Conservation (phyloP, 768 basidiomycete species). For the Tylopilus rubrobrunneus region DNA sequence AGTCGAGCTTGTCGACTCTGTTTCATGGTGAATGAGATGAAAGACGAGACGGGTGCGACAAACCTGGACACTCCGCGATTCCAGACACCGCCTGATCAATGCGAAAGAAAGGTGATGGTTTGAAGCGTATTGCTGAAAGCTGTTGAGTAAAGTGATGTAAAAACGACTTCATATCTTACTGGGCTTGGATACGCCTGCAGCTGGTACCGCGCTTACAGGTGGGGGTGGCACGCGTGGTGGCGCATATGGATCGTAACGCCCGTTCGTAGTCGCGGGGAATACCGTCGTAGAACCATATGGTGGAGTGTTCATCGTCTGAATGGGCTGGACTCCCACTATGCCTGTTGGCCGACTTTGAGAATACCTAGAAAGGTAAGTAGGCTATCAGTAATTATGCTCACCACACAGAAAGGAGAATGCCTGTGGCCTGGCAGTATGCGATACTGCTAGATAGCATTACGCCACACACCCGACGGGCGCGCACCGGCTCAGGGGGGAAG, state of each 20-base stretch:
- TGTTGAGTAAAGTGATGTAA: constrained; percentile 10
- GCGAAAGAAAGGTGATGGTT: constrained; percentile 73
- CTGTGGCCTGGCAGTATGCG: not conserved
- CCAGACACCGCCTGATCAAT: constrained; percentile 62
- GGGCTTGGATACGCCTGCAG: constrained; percentile 24
- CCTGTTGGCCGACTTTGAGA: constrained; percentile 24
- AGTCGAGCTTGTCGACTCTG: constrained; percentile 84
- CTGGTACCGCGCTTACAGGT: constrained; percentile 36
- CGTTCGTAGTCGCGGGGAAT: constrained; percentile 28
- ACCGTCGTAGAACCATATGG: constrained; percentile 22
- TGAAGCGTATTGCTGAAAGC: constrained; percentile 64
- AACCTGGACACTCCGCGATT: constrained; percentile 78
- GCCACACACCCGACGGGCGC: constrained; percentile 9
- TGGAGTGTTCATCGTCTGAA: constrained; percentile 16
- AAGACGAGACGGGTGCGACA: constrained; percentile 8
- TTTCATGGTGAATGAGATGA: constrained; percentile 1
- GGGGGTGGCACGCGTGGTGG: constrained; percentile 47
- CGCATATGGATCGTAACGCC: constrained; percentile 65
- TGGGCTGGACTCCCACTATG: constrained; percentile 22
- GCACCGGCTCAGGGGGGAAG: constrained; percentile 9
- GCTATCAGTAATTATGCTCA: constrained; percentile 10
- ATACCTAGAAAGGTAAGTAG: constrained; percentile 22
- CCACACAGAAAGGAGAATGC: not conserved
- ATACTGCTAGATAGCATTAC: constrained; percentile 6
- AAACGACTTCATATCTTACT: constrained; percentile 21